Evolutionary conservation across 306 rosid species (phyloP).

Genomic region (Styphnolobium japonicum): DNA sequence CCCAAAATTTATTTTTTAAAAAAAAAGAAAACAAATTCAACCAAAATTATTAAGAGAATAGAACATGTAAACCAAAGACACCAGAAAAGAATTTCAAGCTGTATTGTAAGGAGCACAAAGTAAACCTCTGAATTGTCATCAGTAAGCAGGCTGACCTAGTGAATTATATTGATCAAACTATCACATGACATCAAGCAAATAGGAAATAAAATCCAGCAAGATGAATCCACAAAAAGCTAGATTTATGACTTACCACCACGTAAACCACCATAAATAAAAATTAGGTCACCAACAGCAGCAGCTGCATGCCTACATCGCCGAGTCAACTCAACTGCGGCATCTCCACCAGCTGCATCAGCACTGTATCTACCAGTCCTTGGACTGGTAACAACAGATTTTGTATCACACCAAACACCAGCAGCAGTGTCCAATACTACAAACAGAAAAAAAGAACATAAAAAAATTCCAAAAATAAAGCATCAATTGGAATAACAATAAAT

Average conservation of each 20-base stretch:
- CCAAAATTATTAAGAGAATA: not conserved
- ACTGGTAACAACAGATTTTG: conserved; percentile 89
- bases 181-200: conserved; percentile 8
- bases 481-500: not conserved
- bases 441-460: not conserved
- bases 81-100: conserved; percentile 1
- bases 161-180: conserved; percentile 14
- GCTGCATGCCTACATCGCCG: conserved; percentile 99
- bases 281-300: conserved; percentile 95
- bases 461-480: conserved; percentile 26
- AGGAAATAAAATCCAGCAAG: conserved; percentile 3
- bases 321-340: conserved; percentile 94
- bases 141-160: not conserved
- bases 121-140: conserved; percentile 12
- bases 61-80: conserved; percentile 17
- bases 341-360: conserved; percentile 99
- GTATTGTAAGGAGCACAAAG: not conserved
- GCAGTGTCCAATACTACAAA: conserved; percentile 95
- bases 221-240: conserved; percentile 1
- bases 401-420: conserved; percentile 99
- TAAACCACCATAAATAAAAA: conserved; percentile 94
- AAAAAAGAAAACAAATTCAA: not conserved
- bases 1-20: not conserved
- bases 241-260: conserved; percentile 79
- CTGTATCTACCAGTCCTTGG: conserved; percentile 98